These are phyloP conservation scores for Lathyrus sativus DNA, from an alignment of 306 rosid species.

Conservation along the genomic window DNA sequence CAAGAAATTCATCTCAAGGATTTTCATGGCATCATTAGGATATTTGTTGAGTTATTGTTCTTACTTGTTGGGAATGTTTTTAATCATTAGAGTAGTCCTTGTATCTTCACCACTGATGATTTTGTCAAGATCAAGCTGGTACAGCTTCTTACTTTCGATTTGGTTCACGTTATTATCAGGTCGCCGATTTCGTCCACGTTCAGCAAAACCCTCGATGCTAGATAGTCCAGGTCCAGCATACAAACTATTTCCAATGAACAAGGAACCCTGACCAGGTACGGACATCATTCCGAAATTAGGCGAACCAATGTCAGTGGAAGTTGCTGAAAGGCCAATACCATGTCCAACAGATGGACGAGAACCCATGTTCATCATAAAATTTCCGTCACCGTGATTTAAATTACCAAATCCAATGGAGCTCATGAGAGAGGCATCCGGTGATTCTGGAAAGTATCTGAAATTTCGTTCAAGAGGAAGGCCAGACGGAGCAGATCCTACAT, in stretches of 20 bases:
- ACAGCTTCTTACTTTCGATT: constrained; percentile 75
- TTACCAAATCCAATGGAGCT: constrained; percentile 55
- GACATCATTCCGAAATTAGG: constrained; percentile 81
- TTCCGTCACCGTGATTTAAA: constrained; percentile 57
- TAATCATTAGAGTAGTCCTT: constrained; percentile 95
- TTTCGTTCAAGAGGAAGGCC: constrained; percentile 75
- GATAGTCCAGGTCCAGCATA: constrained; percentile 59
- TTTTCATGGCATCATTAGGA: constrained; percentile 14
- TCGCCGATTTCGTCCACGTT: constrained; percentile 66
- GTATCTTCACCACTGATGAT: constrained; percentile 75
- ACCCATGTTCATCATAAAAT: constrained; percentile 64
- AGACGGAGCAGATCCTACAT: constrained; percentile 93
- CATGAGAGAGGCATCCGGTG: constrained; percentile 77
- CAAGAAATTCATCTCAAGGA: constrained; percentile 24
- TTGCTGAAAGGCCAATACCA: constrained; percentile 69
- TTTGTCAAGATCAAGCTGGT: constrained; percentile 91
- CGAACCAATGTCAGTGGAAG: constrained; percentile 59
- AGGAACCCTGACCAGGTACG: constrained; percentile 67
- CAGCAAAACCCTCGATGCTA: constrained; percentile 60
- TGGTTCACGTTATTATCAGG: constrained; percentile 67
- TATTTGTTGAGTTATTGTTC: constrained; percentile 33
- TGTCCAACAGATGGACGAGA: constrained; percentile 53
- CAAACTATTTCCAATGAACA: constrained; percentile 71
- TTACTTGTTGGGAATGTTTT: constrained; percentile 95
- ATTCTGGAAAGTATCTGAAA: constrained; percentile 76